phyloP scores from a whole-genome alignment of 2,329 filamentous ascomycete genomes.

The Pseudocercospora eumusae region DNA sequence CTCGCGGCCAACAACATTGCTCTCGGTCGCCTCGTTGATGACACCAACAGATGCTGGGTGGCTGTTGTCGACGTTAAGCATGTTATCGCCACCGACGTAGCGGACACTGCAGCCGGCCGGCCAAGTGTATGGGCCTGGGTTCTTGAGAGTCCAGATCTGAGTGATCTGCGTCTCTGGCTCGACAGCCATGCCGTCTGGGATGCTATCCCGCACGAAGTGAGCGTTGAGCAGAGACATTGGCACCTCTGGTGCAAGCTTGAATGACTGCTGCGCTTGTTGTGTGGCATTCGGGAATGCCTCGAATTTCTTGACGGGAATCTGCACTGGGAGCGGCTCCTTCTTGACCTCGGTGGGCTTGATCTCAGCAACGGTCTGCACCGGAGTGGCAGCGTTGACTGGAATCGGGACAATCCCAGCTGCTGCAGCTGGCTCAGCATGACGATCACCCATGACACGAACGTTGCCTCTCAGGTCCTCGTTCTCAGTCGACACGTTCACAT shows the following conservation, averaged over 20 bases:
- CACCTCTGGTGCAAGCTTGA: slow-evolving; percentile 22
- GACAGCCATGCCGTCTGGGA: slow-evolving; percentile 75
- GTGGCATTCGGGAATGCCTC: slow-evolving; percentile 30
- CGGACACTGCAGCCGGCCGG: slow-evolving; percentile 86
- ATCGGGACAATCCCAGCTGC: slow-evolving; percentile 6
- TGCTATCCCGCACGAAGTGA: slow-evolving; percentile 73
- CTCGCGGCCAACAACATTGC: slow-evolving; percentile 69
- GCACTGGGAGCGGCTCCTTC: slow-evolving; percentile 31
- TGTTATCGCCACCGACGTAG: slow-evolving; percentile 92
- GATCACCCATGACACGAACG: slow-evolving; percentile 74
- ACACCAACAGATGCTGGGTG: slow-evolving; percentile 77
- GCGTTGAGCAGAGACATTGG: slow-evolving; percentile 55
- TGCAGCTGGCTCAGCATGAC: slow-evolving; percentile 22
- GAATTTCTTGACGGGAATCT: slow-evolving; percentile 26
- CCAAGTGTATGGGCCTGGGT: slow-evolving; percentile 78
- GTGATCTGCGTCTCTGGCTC: slow-evolving; percentile 72
- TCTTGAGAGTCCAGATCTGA: slow-evolving; percentile 89
- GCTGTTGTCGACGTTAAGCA: slow-evolving; percentile 83
- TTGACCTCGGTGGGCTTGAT: slow-evolving; percentile 59
- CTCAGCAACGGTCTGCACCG: slow-evolving; percentile 73
- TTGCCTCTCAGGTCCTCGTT: slow-evolving; percentile 72
- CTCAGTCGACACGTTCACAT: slow-evolving; percentile 81
- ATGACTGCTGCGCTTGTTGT: slow-evolving; percentile 28
- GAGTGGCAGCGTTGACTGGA: slow-evolving; percentile 54
- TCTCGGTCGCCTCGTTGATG: slow-evolving; percentile 77